Evolutionary conservation across 345 rosid genomes (phyloP), one percentile per base, ranked within the genome.

Genomic region (Raphanus sativus): DNA sequence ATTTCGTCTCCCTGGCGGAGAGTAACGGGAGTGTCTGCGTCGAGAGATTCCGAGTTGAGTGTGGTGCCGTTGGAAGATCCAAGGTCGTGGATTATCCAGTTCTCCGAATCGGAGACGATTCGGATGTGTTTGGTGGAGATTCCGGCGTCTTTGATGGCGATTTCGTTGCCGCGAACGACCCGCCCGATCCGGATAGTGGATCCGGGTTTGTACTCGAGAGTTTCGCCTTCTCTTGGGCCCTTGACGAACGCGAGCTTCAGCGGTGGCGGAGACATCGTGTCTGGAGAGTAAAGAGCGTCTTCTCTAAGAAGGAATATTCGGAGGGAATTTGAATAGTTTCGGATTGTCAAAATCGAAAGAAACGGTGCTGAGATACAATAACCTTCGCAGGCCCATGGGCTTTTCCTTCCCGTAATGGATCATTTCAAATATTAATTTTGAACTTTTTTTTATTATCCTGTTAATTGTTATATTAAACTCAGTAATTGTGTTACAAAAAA

Each of bases 31-130:
- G 55, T 15, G 21, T 50, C 55, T 50, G 16, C 21, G 6, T 83
- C 65, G 73, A 95, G 65, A 25, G 9, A 4, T 12, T 69, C 29
- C 62, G 89, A 82, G 74, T 90, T 90, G 68, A 94, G 56, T 15
- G 69, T 6, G 8, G 98, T 92, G 24, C 99, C 99, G 61, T 95
- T 95, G 62, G 97, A 95, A 70, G 98, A 95, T 21, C 83, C 89
- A 4, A 90, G 87, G 73, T 94, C 98, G 33, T 69, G 82, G 73
- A 92, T 55, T 65, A 77, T 48, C 97, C 99, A 95, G 45, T 85
- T 86, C 1, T 87, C 90, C 0, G 92, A 92, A 50, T 50, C 55
- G 55, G 55, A 50, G 55, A n/a, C 55, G 55, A 50, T 50, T 4
- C 55, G 55, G 55, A 50, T 17, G 55, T 50, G 55, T 50, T 50